Evolutionary conservation across 1,284 basidiomycete species (phyloP), one percentile per base, ranked within the genome.

Genomic region (Crucibulum cyathiforme): DNA sequence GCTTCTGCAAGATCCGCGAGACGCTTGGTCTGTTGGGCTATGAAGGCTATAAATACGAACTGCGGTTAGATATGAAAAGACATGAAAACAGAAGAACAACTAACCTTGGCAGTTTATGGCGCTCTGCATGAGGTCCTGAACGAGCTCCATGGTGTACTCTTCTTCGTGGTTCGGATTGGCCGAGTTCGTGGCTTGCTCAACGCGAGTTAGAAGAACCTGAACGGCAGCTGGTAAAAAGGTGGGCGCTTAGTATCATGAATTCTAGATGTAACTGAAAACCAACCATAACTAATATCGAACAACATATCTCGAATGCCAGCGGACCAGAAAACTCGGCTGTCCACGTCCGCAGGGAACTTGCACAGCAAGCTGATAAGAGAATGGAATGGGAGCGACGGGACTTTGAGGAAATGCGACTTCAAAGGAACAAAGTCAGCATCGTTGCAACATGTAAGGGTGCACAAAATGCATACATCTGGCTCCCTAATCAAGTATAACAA

Each of bases 391-490:
- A 94, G 80, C 1, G 85, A 89, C 7, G 91, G 88, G 36, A 90
- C 89, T 77, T 94, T 94, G 64, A 94, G 79, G 79, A 93, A 94
- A 71, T 92, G 92, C 36, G 90, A 88, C 90, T 93, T 64, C 5
- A 55, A 62, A 58, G 39, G 8, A 55, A 17, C 8, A 46, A 54
- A 57, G 54, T 57, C 34, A 63, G 61, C 7, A 66, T 46, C 35
- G 41, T 36, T 15, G 8, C 54, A 64, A 50, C 35, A 38, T 34
- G 46, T 38, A 51, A 58, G 15, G 56, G 56, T 39, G 36, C 53
- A 54, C 54, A 36, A 54, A 57, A 50, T 53, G 8, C 87, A 67
- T 69, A 92, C 91, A 69, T 92, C 90, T 2, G 90, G 92, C 36
- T 88, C 86, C 63, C 85, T 84, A 66, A 94, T 88, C 43, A 94